A percentile compares a stretch with the other conserved stretches of the same genome.
Evolutionary conservation across 805 yeast species (phyloP).

Genomic region (Saturnispora sanitii): DNA sequence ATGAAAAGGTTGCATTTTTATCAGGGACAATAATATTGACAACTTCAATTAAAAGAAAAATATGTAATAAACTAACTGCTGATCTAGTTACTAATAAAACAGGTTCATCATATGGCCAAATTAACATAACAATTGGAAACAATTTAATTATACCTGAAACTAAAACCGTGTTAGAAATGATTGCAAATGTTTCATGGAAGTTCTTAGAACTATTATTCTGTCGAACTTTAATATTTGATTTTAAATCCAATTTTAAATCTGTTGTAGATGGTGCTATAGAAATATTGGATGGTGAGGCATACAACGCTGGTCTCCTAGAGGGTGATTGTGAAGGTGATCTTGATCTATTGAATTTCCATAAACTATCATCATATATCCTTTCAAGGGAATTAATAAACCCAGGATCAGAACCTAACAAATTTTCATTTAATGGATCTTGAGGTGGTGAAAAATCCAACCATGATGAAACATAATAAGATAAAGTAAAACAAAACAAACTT

Average conservation of each 20-base stretch:
- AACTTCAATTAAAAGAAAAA: constrained; percentile 25
- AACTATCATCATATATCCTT: background rate
- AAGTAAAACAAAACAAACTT: constrained; percentile 11
- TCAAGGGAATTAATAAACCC: constrained; percentile 4
- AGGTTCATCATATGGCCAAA: constrained; percentile 93
- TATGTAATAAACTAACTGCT: constrained; percentile 25
- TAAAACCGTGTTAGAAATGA: constrained; percentile 54
- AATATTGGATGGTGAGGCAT: background rate
- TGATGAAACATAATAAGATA: constrained; percentile 10
- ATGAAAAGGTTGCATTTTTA: constrained; percentile 6
- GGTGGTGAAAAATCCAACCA: constrained; percentile 18
- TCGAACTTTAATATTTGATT: background rate
- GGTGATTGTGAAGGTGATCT: constrained; percentile 6
- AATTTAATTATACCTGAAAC: constrained; percentile 72
- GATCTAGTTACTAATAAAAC: constrained; percentile 33
- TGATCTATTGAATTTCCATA: background rate
- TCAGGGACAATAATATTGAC: constrained; percentile 24
- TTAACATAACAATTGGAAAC: constrained; percentile 85
- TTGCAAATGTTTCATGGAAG: constrained; percentile 5
- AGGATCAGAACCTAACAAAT: constrained; percentile 5
- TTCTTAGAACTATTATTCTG: background rate
- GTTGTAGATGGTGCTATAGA: constrained; percentile 4
- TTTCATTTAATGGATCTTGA: constrained; percentile 1
- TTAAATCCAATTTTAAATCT: background rate
- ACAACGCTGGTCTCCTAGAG: constrained; percentile 1